Evolutionary conservation across 2,329 filamentous ascomycete species (phyloP).

Genomic region (Plenodomus lindquistii): DNA sequence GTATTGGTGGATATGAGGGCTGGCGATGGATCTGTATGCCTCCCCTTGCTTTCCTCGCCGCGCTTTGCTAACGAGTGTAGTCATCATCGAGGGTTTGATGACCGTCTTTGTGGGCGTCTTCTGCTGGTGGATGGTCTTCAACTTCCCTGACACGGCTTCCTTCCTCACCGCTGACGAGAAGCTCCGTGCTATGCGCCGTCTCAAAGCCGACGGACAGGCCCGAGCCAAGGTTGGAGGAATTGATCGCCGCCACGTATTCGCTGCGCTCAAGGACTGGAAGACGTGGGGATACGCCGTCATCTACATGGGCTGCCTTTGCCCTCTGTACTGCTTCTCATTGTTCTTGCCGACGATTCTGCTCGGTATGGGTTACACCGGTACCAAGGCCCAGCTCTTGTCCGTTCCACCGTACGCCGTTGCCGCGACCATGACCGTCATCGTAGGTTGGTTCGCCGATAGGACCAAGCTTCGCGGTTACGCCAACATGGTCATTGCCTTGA

Average conservation of each 20-base stretch:
- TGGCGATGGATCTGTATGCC: conserved; percentile 46
- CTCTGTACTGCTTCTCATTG: conserved; percentile 41
- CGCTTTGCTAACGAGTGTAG: conserved; percentile 20
- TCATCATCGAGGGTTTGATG: conserved; percentile 44
- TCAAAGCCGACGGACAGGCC: conserved; percentile 70
- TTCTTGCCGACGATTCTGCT: conserved; percentile 55
- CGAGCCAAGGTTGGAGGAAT: conserved; percentile 59
- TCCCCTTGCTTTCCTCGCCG: background rate
- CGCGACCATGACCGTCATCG: conserved; percentile 67
- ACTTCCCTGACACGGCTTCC: conserved; percentile 64
- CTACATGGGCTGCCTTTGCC: conserved; percentile 64
- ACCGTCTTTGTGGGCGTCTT: conserved; percentile 43
- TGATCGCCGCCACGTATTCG: conserved; percentile 45
- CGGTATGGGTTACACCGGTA: conserved; percentile 58
- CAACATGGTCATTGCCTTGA: conserved; percentile 71
- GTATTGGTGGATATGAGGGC: conserved; percentile 51
- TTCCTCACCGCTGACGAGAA: conserved; percentile 60
- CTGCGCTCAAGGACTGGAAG: conserved; percentile 54
- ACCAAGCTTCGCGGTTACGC: conserved; percentile 74
- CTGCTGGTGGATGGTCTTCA: conserved; percentile 63
- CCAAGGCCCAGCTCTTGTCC: conserved; percentile 70
- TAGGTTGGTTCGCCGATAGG: conserved; percentile 77
- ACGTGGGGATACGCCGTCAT: conserved; percentile 60
- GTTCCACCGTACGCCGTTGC: conserved; percentile 78
- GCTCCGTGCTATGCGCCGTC: conserved; percentile 62